Evolutionary conservation across 495 filamentous ascomycete genomes (phyloP).

Genomic region (Talaromyces stipitatus): DNA sequence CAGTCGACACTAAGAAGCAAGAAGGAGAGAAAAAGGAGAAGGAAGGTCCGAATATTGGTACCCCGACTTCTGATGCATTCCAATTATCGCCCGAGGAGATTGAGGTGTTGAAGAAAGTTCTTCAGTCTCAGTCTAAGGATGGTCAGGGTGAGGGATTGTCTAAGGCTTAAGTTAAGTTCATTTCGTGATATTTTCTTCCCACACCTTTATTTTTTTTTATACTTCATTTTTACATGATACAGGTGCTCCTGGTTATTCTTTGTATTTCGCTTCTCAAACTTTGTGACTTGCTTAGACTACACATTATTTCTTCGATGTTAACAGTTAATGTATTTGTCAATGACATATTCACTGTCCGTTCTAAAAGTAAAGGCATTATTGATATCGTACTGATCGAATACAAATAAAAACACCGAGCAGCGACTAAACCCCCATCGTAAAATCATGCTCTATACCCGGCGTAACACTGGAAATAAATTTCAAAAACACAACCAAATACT

Average conservation of each 20-base stretch:
- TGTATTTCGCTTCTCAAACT: background rate
- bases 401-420: background rate
- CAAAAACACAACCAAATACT: conserved; percentile 95
- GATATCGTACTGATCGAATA: background rate
- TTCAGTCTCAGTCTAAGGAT: background rate
- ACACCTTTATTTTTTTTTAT: background rate
- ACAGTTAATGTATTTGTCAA: background rate
- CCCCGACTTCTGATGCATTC: background rate
- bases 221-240: background rate
- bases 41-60: background rate
- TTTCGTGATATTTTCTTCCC: no score
- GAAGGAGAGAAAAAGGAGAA: background rate
- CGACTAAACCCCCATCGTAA: conserved; percentile 80
- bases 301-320: background rate
- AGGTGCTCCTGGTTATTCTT: background rate
- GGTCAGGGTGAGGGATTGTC: background rate
- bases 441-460: conserved; percentile 95
- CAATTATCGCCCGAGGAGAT: background rate
- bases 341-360: background rate
- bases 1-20: background rate
- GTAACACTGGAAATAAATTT: conserved; percentile 98
- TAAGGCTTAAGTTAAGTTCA: background rate
- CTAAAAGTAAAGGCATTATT: no score
- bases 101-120: background rate
- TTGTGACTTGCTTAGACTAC: background rate